Conservation (phyloP, 2,329 filamentous ascomycete species). For the Neospermospora avenae region DNA sequence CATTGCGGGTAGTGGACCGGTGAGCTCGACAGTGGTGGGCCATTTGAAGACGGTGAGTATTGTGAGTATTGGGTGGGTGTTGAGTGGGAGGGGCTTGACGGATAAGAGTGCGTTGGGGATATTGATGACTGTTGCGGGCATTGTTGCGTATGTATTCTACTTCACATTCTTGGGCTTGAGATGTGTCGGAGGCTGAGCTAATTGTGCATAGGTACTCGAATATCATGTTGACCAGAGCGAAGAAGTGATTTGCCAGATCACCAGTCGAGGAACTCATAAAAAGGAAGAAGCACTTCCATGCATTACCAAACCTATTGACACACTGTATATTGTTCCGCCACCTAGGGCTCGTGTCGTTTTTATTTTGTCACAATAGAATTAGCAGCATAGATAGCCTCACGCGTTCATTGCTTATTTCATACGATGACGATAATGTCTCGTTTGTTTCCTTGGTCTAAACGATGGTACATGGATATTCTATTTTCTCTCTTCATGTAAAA, state of each 20-base stretch:
- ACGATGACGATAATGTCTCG: neutral
- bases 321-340: neutral
- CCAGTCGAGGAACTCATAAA: neutral
- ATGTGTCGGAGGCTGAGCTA: neutral
- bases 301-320: neutral
- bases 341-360: neutral
- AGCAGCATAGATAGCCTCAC: neutral
- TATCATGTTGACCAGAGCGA: conserved; percentile 26
- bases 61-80: conserved; percentile 28
- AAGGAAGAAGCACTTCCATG: neutral
- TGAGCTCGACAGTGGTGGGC: conserved; percentile 42
- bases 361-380: conserved; percentile 4
- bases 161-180: neutral
- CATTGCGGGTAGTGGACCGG: conserved; percentile 36
- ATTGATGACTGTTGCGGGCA: conserved; percentile 27
- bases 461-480: neutral
- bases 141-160: conserved; percentile 23
- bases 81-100: conserved; percentile 22
- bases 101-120: conserved; percentile 27
- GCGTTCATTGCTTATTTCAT: neutral
- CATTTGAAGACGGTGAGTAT: conserved; percentile 40
- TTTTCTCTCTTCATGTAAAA: conserved; percentile 1
- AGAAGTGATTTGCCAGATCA: conserved; percentile 4
- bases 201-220: conserved; percentile 25
- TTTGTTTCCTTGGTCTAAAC: neutral